Percentiles rank a stretch among this genome's conserved stretches.
These are phyloP conservation scores for Colletotrichum sp. DNA, from an alignment of 2,329 filamentous ascomycete species.

Conservation along the genomic window DNA sequence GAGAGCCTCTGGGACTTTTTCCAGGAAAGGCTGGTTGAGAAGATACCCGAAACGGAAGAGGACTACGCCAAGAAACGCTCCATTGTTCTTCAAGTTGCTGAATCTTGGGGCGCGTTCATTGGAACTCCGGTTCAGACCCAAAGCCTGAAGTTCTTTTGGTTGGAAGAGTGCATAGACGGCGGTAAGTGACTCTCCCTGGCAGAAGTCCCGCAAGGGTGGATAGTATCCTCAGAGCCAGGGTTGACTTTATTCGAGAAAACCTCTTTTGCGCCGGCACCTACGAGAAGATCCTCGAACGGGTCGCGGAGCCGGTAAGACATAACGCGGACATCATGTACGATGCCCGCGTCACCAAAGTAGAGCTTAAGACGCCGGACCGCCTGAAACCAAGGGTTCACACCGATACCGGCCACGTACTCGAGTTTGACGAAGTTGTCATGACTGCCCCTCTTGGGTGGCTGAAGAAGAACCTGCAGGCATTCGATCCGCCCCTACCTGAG, in stretches of 20 bases:
- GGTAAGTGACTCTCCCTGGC: conserved; percentile 42
- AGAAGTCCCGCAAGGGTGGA: not conserved
- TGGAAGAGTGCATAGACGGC: conserved; percentile 80
- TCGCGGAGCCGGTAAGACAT: conserved; percentile 62
- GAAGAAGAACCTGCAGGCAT: conserved; percentile 61
- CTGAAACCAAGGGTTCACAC: conserved; percentile 47
- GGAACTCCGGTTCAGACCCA: conserved; percentile 69
- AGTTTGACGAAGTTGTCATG: conserved; percentile 72
- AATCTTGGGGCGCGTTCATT: conserved; percentile 75
- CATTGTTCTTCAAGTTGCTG: conserved; percentile 57
- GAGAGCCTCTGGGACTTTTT: conserved; percentile 63
- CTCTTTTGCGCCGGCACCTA: conserved; percentile 67
- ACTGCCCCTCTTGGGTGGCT: conserved; percentile 74
- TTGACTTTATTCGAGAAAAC: conserved; percentile 49
- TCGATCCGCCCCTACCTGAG: conserved; percentile 64
- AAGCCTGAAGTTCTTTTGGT: conserved; percentile 78
- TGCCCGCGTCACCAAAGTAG: conserved; percentile 52
- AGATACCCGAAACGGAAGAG: conserved; percentile 50
- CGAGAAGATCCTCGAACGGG: conserved; percentile 59
- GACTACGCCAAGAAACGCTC: conserved; percentile 45
- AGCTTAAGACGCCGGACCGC: conserved; percentile 29
- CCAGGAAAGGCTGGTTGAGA: conserved; percentile 43
- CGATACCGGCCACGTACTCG: conserved; percentile 45
- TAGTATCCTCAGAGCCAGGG: not conserved
- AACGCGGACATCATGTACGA: conserved; percentile 59